Conservation (phyloP, 805 yeast species). For the Saturnispora hagleri region DNA sequence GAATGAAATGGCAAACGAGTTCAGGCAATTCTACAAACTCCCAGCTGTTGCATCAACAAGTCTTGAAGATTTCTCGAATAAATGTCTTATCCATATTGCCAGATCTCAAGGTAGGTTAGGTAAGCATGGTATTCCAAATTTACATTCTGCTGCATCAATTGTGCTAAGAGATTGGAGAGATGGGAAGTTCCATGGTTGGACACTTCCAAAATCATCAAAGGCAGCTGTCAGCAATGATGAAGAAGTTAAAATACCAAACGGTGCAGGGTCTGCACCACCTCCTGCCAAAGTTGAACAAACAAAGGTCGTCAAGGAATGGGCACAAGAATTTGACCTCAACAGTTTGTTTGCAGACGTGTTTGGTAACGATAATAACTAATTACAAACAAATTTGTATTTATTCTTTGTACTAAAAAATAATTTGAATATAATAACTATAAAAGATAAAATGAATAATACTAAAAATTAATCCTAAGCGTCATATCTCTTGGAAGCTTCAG, state of each 20-base stretch:
- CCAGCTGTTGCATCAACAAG: slow-evolving; percentile 72
- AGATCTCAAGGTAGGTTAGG: slow-evolving; percentile 88
- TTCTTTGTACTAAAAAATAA: neutral
- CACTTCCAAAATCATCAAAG: slow-evolving; percentile 47
- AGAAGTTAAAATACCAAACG: slow-evolving; percentile 29
- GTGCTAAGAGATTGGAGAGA: slow-evolving; percentile 95
- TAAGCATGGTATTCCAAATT: slow-evolving; percentile 86
- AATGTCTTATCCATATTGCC: slow-evolving; percentile 85
- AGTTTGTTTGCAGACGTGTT: slow-evolving; percentile 50
- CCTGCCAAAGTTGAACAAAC: slow-evolving; percentile 51
- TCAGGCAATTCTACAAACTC: slow-evolving; percentile 62
- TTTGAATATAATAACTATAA: neutral
- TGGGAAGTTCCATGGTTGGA: slow-evolving; percentile 90
- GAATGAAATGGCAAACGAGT: slow-evolving; percentile 65
- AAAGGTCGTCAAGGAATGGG: slow-evolving; percentile 81
- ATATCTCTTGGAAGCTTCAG: slow-evolving; percentile 73
- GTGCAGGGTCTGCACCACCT: slow-evolving; percentile 30
- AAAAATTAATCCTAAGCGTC: slow-evolving; percentile 23
- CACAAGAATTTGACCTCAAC: slow-evolving; percentile 88
- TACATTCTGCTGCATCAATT: slow-evolving; percentile 73
- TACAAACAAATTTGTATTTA: neutral
- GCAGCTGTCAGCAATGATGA: slow-evolving; percentile 26
- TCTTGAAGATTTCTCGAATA: slow-evolving; percentile 71
- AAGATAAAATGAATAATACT: neutral
- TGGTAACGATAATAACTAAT: slow-evolving; percentile 11